Conservation (phyloP, 257 asterid species). For the Solanum rostratum region DNA sequence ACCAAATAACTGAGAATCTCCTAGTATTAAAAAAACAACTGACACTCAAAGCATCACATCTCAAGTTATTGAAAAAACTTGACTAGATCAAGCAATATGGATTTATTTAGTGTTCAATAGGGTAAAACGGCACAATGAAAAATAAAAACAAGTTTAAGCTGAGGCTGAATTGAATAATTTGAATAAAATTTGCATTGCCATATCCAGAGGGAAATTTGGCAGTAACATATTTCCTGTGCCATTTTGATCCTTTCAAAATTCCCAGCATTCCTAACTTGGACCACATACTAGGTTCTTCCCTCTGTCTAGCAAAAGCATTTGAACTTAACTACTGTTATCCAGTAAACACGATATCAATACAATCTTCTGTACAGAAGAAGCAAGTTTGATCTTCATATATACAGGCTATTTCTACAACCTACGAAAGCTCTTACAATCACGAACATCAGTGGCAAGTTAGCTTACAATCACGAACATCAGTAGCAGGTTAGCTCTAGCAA, state of each 20-base stretch:
- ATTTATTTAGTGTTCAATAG: neutral
- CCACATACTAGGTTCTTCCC: neutral
- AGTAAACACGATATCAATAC: neutral
- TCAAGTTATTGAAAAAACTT: neutral
- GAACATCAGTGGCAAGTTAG: neutral
- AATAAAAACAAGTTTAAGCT: neutral
- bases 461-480: neutral
- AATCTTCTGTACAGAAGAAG: neutral
- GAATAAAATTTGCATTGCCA: neutral
- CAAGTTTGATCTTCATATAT: neutral
- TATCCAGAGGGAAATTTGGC: neutral
- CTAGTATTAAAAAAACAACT: neutral
- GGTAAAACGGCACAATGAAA: neutral
- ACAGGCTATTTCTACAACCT: neutral
- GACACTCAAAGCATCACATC: neutral
- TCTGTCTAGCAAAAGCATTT: neutral
- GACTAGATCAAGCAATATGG: neutral
- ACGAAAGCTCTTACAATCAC: neutral
- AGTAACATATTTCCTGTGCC: neutral
- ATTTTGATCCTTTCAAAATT: neutral
- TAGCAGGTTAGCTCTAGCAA: neutral
- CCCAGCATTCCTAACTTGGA: neutral
- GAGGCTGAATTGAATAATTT: neutral
- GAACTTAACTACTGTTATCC: neutral
- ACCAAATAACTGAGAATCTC: neutral